Evolutionary conservation across 441 rosid species (phyloP).

Genomic region (Hypseocharis bilobata): DNA sequence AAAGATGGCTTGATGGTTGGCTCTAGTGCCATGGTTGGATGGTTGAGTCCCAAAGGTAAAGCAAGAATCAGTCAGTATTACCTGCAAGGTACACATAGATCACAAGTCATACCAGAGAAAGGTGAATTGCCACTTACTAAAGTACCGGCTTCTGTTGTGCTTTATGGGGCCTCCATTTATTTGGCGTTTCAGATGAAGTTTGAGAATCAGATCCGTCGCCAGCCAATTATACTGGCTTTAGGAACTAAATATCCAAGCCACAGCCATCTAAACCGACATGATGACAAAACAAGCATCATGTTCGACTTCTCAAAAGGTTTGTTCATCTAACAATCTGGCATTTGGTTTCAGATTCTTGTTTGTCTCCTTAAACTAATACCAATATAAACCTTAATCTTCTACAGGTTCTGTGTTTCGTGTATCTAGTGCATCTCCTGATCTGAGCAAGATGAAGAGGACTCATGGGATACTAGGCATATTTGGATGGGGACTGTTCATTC

Average conservation of each 20-base stretch:
- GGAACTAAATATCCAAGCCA: conserved; percentile 48
- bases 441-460: conserved; percentile 39
- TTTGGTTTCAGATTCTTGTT: background rate
- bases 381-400: background rate
- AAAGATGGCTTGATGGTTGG: conserved; percentile 81
- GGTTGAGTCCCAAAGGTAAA: conserved; percentile 68
- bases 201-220: conserved; percentile 36
- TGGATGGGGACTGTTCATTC: conserved; percentile 76
- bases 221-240: conserved; percentile 63
- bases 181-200: conserved; percentile 70
- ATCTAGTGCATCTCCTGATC: no score
- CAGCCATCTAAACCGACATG: conserved; percentile 48
- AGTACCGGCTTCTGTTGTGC: conserved; percentile 62
- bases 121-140: conserved; percentile 67
- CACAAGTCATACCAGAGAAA: conserved; percentile 56
- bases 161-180: conserved; percentile 65
- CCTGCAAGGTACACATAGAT: conserved; percentile 48
- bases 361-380: background rate
- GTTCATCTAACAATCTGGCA: conserved; percentile 2
- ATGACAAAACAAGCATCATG: conserved; percentile 53
- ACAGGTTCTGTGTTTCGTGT: conserved; percentile 46
- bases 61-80: conserved; percentile 66
- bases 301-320: conserved; percentile 69
- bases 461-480: conserved; percentile 65
- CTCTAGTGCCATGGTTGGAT: conserved; percentile 83